Base-by-base conservation (phyloP, 345 rosid species). In the Arabis alpina region DNA sequence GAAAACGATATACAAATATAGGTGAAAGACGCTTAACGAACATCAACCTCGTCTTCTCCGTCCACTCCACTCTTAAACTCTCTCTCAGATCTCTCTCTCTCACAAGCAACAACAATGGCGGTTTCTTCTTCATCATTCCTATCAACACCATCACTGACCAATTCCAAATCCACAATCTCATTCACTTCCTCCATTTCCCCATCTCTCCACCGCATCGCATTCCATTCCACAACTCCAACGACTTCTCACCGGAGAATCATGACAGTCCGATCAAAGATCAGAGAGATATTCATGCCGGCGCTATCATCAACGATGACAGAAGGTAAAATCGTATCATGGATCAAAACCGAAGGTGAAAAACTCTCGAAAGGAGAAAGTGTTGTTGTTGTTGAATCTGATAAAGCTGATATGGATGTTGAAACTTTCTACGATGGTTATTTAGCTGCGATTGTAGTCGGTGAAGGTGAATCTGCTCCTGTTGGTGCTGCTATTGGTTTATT, bases 251-350 rank as follows among this genome's bases (percentile, higher is more conserved):
- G 78, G 28, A 54, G 81, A 30, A 49, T 44, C 36, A 61, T 80
- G 71, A 67, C 81, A 6, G 86, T 93, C 44, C 86, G 86, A 34
- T 79, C 96, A 30, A 93, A 91, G 85, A 86, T 93, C 73, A 84
- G 97, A n/a, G 97, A 93, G 78, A 93, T 93, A 70, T 93, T 93
- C 86, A 93, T 93, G 97, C 98, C 97, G 6, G 95, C 98, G 5
- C 94, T 93, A 68, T 91, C 97, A 63, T 93, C 98, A 71, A 91
- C 98, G 66, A 93, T 93, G 98, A 90, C 96, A n/a, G 98, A 93
- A 80, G 98, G 97, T 48, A 93, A 93, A 81, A 93, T 93, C 80
- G 98, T 91, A 27, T 91, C 96, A 6, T 93, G 98, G 98, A 78
- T 87, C 77, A 93, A 86, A 80, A 88, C 96, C 25, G 97, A 93